Evolutionary conservation across 73 alveolate genomes (phyloP).

Genomic region (Diophrys appendiculata): DNA sequence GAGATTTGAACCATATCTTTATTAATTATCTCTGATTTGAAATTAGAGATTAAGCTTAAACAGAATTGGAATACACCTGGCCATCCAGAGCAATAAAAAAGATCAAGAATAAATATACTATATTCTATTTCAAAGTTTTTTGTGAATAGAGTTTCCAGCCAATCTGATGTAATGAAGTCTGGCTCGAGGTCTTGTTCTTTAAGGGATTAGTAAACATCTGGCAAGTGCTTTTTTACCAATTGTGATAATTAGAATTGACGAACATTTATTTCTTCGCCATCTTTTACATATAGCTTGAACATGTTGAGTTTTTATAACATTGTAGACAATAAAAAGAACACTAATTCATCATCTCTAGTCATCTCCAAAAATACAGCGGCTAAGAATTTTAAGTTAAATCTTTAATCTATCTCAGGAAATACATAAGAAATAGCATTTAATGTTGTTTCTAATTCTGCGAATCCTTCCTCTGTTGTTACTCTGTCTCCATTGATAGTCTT

Average conservation of each 20-base stretch:
- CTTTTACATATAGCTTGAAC: background rate
- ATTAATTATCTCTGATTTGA: background rate
- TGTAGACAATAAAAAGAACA: background rate
- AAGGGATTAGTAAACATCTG: background rate
- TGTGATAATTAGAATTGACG: background rate
- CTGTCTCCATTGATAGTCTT: slow-evolving; percentile 2
- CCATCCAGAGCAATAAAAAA: background rate
- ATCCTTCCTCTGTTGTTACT: background rate
- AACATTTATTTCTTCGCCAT: too few species aligned
- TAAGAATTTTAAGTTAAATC: background rate
- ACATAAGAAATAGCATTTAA: background rate
- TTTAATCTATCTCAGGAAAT: background rate
- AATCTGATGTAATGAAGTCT: background rate
- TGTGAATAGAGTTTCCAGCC: background rate
- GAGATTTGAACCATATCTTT: background rate
- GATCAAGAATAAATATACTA: background rate
- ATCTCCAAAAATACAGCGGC: background rate
- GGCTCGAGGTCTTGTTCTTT: background rate
- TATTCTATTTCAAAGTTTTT: background rate
- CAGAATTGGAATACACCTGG: background rate
- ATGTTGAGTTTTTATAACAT: too few species aligned
- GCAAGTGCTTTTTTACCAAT: background rate
- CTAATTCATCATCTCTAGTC: background rate
- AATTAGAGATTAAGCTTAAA: background rate
- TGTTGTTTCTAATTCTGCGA: background rate